Base-by-base conservation (phyloP, 352 stramenopile genomes). In the Albugo laibachii region DNA sequence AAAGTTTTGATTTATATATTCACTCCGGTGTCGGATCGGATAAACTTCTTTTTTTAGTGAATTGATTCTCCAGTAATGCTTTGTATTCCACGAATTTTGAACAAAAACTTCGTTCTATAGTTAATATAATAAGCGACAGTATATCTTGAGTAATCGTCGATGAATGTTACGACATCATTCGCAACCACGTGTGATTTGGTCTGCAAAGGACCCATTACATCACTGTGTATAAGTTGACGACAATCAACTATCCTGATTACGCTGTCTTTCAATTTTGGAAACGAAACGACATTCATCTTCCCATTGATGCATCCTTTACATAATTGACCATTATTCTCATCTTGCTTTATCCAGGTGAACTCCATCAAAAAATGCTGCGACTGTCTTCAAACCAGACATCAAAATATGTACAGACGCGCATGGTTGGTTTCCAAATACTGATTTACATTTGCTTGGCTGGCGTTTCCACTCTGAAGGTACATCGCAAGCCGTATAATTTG, bases 81-180 rank as follows among this genome's bases (percentile, higher is more conserved):
- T 54, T 50, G 47, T 50, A 60, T 21, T 20, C n/a, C 2, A 31
- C 24, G 8, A 31, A 48, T 44, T 53, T 56, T 13, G n/a, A n/a
- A 4, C 13, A 1, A 36, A 5, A 15, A 56, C 52, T 10, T 62
- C 52, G 11, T 62, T 65, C 10, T 14, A 47, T 16, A 54, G 51
- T 15, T n/a, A n/a, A 62, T 16, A 40, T 56, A 50, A 21, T 62
- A 62, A 10, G 42, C 55, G 6, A 48, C 42, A 18, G 55, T 37
- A 27, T 39, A 58, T 14, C 47, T 24, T 0, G 52, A 62, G 16
- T 48, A 58, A 34, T 61, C 54, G 18, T 58, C 42, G 1, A 61
- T 50, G 24, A 55, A 58, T 10, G 34, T 51, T 12, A 57, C 16
- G 10, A 54, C 37, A 31, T 54, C 52, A 16, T 40, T 48, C 16